Conservation (phyloP, 2,329 filamentous ascomycete species). For the Biscogniauxia mediterranea region DNA sequence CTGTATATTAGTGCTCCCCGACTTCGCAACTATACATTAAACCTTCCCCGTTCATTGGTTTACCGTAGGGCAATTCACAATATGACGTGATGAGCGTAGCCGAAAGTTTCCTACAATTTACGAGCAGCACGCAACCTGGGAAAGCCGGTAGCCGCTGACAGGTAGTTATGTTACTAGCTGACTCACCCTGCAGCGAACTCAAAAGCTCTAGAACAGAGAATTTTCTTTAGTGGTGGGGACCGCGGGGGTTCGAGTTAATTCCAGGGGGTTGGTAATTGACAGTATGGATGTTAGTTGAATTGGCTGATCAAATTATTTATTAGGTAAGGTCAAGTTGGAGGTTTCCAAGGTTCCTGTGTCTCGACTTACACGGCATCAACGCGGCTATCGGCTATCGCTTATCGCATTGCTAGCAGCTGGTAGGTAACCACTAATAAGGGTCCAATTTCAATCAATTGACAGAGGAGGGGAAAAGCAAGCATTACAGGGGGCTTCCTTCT, state of each 20-base stretch:
- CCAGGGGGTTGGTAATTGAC: no score
- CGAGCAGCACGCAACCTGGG: no score
- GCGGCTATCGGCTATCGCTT: conserved; percentile 16
- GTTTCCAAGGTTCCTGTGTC: no score
- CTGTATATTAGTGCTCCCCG: no score
- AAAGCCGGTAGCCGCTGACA: background rate
- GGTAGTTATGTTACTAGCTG: background rate
- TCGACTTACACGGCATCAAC: background rate
- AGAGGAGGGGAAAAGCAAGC: no score
- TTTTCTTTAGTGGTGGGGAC: background rate
- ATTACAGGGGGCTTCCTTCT: background rate
- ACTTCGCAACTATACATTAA: background rate
- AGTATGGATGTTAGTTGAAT: no score
- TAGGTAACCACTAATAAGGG: conserved; percentile 1
- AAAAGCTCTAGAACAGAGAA: background rate
- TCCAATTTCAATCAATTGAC: background rate
- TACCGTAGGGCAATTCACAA: background rate
- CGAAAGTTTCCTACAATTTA: no score
- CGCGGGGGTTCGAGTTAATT: background rate
- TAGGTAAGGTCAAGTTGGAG: no score
- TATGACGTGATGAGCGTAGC: background rate
- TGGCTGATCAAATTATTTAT: no score
- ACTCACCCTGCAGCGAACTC: background rate
- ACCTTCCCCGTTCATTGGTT: background rate
- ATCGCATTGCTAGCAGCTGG: conserved; percentile 3